Evolutionary conservation across 768 basidiomycete genomes (phyloP).

Genomic region (Phallus indusiatus): DNA sequence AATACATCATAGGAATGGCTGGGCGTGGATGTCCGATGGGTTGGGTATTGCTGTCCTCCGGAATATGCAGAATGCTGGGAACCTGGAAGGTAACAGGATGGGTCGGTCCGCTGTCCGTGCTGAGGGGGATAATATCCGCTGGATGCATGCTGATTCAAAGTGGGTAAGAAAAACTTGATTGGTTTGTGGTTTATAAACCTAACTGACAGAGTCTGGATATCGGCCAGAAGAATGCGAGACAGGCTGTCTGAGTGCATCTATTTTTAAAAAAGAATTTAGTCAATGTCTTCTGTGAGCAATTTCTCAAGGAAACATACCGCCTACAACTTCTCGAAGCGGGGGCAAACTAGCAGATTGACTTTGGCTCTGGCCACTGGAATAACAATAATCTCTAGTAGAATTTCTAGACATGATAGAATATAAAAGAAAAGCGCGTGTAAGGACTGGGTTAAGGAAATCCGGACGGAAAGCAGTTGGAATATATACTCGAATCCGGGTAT

Average conservation of each 20-base stretch:
- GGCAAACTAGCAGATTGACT: slow-evolving; percentile 3
- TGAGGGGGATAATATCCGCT: background rate
- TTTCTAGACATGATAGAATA: slow-evolving; percentile 7
- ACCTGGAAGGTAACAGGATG: background rate
- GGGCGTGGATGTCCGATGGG: background rate
- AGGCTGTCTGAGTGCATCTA: slow-evolving; percentile 7
- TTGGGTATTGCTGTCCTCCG: background rate
- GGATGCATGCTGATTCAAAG: background rate
- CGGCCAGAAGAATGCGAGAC: background rate
- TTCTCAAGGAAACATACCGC: background rate
- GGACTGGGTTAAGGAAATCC: background rate
- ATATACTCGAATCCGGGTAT: background rate
- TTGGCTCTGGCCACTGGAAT: background rate
- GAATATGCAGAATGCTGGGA: background rate
- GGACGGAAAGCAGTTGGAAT: background rate
- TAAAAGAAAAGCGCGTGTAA: background rate
- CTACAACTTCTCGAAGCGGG: slow-evolving; percentile 8
- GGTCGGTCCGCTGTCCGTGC: background rate
- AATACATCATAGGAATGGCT: slow-evolving; percentile 8
- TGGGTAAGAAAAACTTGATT: background rate
- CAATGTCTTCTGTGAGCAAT: too few relatives aligned
- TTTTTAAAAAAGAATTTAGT: background rate
- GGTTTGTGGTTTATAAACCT: background rate
- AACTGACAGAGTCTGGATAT: background rate
- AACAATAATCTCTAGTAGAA: slow-evolving; percentile 1